Conservation (phyloP, 2,329 filamentous ascomycete species). For the Zymoseptoria passerinii region DNA sequence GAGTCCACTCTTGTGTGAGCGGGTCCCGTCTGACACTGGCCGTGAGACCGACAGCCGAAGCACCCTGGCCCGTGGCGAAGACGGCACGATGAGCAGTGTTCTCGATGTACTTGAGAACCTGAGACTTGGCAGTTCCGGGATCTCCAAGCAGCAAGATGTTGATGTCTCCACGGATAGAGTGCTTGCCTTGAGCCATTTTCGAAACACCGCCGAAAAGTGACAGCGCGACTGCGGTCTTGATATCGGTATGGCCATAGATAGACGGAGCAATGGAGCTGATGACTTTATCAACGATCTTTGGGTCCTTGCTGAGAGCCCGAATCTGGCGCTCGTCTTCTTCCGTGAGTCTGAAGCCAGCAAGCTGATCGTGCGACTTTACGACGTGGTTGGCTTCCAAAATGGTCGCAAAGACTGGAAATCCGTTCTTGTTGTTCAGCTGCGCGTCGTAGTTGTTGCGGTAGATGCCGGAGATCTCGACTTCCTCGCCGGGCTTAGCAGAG, state of each 20-base stretch:
- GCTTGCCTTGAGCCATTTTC: slow-evolving; percentile 80
- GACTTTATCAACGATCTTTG: slow-evolving; percentile 86
- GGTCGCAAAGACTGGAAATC: slow-evolving; percentile 95
- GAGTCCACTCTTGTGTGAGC: slow-evolving; percentile 91
- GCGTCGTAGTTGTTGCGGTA: slow-evolving; percentile 99
- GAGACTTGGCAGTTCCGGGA: slow-evolving; percentile 94
- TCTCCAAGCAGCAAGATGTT: slow-evolving; percentile 95
- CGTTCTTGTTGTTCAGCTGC: slow-evolving; percentile 95
- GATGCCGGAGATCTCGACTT: slow-evolving; percentile 92
- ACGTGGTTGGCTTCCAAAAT: slow-evolving; percentile 96
- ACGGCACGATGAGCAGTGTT: slow-evolving; percentile 95
- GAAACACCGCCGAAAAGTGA: slow-evolving; percentile 92
- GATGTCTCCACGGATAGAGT: slow-evolving; percentile 92
- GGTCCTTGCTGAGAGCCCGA: slow-evolving; percentile 76
- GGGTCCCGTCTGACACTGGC: slow-evolving; percentile 93
- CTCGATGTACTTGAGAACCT: slow-evolving; percentile 94
- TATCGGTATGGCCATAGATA: slow-evolving; percentile 92
- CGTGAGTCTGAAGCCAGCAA: slow-evolving; percentile 90
- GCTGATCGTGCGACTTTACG: slow-evolving; percentile 92
- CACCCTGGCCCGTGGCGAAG: slow-evolving; percentile 95
- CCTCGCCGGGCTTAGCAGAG: slow-evolving; percentile 90
- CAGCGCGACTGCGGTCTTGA: slow-evolving; percentile 92
- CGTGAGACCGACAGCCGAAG: slow-evolving; percentile 93
- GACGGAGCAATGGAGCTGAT: slow-evolving; percentile 89
- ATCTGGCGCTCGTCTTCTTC: slow-evolving; percentile 93